Conservation (phyloP, 352 stramenopile genomes). For the Globisporangium parvum region DNA sequence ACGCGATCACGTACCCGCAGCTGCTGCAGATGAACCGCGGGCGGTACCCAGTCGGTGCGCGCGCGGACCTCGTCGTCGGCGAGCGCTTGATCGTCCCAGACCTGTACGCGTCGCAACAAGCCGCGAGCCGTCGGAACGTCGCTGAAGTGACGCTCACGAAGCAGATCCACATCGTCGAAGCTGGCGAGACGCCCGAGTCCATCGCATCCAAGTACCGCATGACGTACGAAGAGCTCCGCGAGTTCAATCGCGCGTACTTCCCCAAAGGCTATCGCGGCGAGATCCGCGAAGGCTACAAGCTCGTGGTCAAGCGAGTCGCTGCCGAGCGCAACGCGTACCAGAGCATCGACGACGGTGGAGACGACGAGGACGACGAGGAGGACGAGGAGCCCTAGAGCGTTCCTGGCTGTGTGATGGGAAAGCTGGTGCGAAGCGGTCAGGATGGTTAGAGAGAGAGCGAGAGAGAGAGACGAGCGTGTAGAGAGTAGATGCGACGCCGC, state of each 20-base stretch:
- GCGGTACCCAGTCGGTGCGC: slow-evolving; percentile 56
- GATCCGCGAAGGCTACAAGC: slow-evolving; percentile 70
- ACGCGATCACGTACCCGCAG: slow-evolving; percentile 59
- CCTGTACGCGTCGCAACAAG: slow-evolving; percentile 41
- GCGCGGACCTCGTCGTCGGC: slow-evolving; percentile 48
- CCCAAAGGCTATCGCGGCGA: slow-evolving; percentile 80
- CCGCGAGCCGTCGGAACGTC: slow-evolving; percentile 57
- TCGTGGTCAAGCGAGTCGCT: slow-evolving; percentile 67
- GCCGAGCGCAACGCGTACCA: slow-evolving; percentile 18
- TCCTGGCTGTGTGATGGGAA: neutral
- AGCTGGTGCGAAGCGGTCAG: neutral
- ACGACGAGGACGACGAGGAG: slow-evolving; percentile 11
- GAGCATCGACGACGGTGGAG: slow-evolving; percentile 15
- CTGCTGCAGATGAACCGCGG: slow-evolving; percentile 78
- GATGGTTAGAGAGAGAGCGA: too few species aligned
- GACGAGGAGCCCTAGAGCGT: neutral
- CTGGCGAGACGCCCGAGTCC: slow-evolving; percentile 61
- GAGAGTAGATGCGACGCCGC: too few species aligned
- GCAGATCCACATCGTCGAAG: slow-evolving; percentile 79
- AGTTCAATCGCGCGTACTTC: slow-evolving; percentile 84
- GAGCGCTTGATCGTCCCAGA: slow-evolving; percentile 76
- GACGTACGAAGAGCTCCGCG: slow-evolving; percentile 81
- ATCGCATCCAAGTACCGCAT: slow-evolving; percentile 62
- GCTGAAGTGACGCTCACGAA: slow-evolving; percentile 81
- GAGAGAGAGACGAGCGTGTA: too few species aligned